Percentiles rank a stretch among this genome's conserved stretches.
phyloP scores from a whole-genome alignment of 331 rosid species.

The Pyrus hybrid region DNA sequence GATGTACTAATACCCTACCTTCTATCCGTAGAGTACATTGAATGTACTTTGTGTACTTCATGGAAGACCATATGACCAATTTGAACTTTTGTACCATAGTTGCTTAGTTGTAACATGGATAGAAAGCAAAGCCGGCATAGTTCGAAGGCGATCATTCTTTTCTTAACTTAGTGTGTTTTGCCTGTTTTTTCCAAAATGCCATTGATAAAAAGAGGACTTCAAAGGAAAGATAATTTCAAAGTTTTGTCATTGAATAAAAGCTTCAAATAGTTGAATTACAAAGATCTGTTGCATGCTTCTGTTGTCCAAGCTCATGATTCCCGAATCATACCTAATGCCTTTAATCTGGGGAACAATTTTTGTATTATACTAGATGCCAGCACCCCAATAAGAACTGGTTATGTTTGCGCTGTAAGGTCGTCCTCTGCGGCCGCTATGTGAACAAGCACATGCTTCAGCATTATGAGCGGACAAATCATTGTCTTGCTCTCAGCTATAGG shows the following conservation, averaged over 20 bases:
- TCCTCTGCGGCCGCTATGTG: conserved; percentile 73
- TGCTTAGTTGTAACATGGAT: too few species aligned
- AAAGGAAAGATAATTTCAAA: not conserved
- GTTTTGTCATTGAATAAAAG: not conserved
- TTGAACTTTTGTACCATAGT: too few species aligned
- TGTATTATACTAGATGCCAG: conserved; percentile 38
- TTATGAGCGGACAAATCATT: conserved; percentile 32
- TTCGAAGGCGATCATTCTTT: too few species aligned
- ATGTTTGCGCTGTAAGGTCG: conserved; percentile 12
- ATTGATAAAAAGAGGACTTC: not conserved
- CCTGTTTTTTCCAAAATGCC: too few species aligned
- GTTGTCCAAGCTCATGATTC: not conserved
- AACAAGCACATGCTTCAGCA: conserved; percentile 85
- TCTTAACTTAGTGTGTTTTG: too few species aligned
- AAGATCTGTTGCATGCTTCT: not conserved
- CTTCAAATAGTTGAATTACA: not conserved
- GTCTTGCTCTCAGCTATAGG: conserved; percentile 76
- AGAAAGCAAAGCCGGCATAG: too few species aligned
- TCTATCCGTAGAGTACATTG: too few species aligned
- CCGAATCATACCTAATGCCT: not conserved
- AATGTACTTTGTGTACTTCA: too few species aligned
- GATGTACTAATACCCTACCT: too few species aligned
- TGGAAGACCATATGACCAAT: too few species aligned
- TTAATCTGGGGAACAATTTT: not conserved
- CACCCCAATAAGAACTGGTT: conserved; percentile 73